A percentile compares a stretch with the other conserved stretches of the same genome.
Conservation (phyloP, 2,329 filamentous ascomycete species). For the Cladosporium sp. region DNA sequence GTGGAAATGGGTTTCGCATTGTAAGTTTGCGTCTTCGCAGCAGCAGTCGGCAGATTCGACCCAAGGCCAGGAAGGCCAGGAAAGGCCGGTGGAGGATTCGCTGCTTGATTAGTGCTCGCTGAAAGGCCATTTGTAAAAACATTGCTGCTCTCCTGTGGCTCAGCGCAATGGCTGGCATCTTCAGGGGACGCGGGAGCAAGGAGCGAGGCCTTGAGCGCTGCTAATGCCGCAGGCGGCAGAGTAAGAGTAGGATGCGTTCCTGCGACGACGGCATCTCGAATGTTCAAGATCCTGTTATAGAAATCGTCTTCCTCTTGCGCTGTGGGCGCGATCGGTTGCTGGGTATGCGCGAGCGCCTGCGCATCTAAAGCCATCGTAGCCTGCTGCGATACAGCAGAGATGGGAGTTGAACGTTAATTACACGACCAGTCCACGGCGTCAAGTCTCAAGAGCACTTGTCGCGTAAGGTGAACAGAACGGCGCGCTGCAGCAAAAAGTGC, state of each 20-base stretch:
- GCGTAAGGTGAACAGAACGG: neutral
- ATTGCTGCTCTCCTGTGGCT: constrained; percentile 2
- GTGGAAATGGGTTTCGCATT: constrained; percentile 18
- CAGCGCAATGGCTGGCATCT: constrained; percentile 1
- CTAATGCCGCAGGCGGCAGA: constrained; percentile 51
- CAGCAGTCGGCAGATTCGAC: constrained; percentile 1
- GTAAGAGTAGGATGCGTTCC: constrained; percentile 65
- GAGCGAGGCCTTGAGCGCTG: constrained; percentile 28
- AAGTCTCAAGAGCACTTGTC: neutral
- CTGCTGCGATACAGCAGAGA: neutral
- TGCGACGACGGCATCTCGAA: constrained; percentile 76
- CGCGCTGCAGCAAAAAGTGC: constrained; percentile 5
- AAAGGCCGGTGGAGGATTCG: constrained; percentile 6
- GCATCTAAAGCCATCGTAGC: constrained; percentile 18
- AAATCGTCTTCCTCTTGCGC: constrained; percentile 33
- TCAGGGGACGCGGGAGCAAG: constrained; percentile 11
- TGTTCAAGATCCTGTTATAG: constrained; percentile 74
- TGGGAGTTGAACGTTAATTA: too few species aligned
- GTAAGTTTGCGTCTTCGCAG: constrained; percentile 10
- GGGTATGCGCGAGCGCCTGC: constrained; percentile 14
- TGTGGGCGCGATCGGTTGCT: constrained; percentile 19
- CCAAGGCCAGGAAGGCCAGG: constrained; percentile 24
- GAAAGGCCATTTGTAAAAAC: neutral
- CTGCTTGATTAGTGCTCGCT: constrained; percentile 7
- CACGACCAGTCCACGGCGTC: neutral